Evolutionary conservation across 1,284 basidiomycete genomes (phyloP).

Genomic region (Ceratobasidium papillatum): DNA sequence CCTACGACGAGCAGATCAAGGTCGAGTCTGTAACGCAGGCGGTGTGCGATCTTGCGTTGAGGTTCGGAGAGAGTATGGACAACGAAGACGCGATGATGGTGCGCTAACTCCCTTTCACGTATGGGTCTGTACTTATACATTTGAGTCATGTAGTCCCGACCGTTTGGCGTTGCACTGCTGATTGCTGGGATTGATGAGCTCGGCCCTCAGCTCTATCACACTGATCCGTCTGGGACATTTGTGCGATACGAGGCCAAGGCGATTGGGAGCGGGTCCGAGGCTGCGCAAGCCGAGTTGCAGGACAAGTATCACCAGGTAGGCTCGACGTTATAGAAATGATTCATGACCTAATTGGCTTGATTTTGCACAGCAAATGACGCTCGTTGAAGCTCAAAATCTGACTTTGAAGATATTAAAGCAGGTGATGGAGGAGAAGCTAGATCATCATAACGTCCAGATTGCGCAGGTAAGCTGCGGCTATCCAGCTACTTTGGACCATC

Average conservation of each 20-base stretch:
- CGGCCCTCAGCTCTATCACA: slow-evolving; percentile 98
- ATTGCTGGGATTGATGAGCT: slow-evolving; percentile 97
- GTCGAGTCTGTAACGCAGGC: slow-evolving; percentile 98
- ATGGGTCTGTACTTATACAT: neutral
- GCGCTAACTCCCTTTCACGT: slow-evolving; percentile 35
- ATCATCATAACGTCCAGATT: slow-evolving; percentile 97
- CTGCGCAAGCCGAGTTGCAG: slow-evolving; percentile 95
- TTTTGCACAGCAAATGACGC: slow-evolving; percentile 81
- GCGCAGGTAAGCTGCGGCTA: slow-evolving; percentile 72
- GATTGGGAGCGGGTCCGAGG: slow-evolving; percentile 97
- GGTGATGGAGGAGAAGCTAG: slow-evolving; percentile 99
- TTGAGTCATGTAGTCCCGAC: slow-evolving; percentile 72
- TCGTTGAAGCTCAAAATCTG: slow-evolving; percentile 87
- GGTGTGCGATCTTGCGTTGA: slow-evolving; percentile 95
- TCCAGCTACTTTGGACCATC: slow-evolving; percentile 1
- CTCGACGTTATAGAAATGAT: neutral
- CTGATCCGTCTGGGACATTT: slow-evolving; percentile 99
- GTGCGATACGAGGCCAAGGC: slow-evolving; percentile 98
- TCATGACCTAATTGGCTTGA: neutral
- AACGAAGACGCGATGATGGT: slow-evolving; percentile 98
- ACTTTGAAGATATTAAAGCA: slow-evolving; percentile 94
- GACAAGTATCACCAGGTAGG: slow-evolving; percentile 96
- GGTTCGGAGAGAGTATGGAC: slow-evolving; percentile 99
- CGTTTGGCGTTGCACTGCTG: slow-evolving; percentile 96
- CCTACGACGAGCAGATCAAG: slow-evolving; percentile 96